These are phyloP conservation scores for Microdochium trichocladiopsis DNA, from an alignment of 2,329 filamentous ascomycete genomes.

Conservation along the genomic window DNA sequence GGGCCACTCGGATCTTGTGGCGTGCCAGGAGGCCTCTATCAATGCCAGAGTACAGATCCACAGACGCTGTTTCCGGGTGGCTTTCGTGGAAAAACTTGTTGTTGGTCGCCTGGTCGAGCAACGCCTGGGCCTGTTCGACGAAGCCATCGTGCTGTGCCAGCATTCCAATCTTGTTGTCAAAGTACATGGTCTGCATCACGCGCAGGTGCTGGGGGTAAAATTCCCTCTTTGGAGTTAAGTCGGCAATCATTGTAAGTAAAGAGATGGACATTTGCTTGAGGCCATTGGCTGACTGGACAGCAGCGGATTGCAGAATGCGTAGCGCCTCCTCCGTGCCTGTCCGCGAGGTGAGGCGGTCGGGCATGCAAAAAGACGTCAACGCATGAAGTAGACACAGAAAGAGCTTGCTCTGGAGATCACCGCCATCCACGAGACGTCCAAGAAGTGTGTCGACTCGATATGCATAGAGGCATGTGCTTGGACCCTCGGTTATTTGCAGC, in stretches of 20 bases:
- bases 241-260: conserved; percentile 28
- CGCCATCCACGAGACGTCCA: conserved; percentile 41
- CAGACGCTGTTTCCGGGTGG: background rate
- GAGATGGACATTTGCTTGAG: conserved; percentile 26
- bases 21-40: conserved; percentile 16
- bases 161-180: conserved; percentile 28
- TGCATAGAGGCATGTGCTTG: conserved; percentile 22
- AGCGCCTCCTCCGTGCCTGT: conserved; percentile 51
- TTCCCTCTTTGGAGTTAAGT: conserved; percentile 29
- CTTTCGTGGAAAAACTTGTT: conserved; percentile 21
- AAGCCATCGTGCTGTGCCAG: conserved; percentile 39
- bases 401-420: conserved; percentile 42
- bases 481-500: conserved; percentile 2
- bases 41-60: conserved; percentile 1
- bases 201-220: conserved; percentile 35
- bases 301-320: conserved; percentile 37
- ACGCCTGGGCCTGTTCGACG: conserved; percentile 19
- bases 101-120: conserved; percentile 24
- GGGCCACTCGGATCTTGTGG: background rate
- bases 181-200: conserved; percentile 40
- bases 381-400: conserved; percentile 45
- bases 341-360: conserved; percentile 35
- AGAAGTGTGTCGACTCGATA: conserved; percentile 36
- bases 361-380: conserved; percentile 42
- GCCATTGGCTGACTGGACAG: conserved; percentile 36